Evolutionary conservation across 176 grass and related monocot species (phyloP).

Genomic region (Ananas comosus): DNA sequence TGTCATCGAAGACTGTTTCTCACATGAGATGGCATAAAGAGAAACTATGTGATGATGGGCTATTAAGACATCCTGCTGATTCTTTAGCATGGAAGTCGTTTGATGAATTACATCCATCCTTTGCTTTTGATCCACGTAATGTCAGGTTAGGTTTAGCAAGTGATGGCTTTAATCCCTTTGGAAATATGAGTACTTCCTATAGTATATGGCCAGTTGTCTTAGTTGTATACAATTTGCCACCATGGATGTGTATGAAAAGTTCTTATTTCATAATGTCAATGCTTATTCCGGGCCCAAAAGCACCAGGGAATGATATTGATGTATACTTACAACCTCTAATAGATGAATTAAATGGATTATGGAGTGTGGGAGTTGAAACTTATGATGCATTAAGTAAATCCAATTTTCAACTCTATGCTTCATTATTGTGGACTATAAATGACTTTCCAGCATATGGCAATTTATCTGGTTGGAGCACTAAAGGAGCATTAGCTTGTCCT

Average conservation of each 20-base stretch:
- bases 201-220: too few relatives aligned
- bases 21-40: too few relatives aligned
- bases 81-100: slow-evolving; percentile 8
- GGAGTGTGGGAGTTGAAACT: not conserved
- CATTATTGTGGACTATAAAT: not conserved
- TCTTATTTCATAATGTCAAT: slow-evolving; percentile 14
- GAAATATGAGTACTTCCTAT: too few relatives aligned
- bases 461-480: too few relatives aligned
- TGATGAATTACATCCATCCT: not conserved
- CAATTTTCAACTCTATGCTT: not conserved
- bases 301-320: not conserved
- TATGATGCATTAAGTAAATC: not conserved
- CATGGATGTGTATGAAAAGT: not conserved
- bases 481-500: not conserved
- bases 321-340: not conserved
- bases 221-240: too few relatives aligned
- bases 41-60: too few relatives aligned
- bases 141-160: too few relatives aligned
- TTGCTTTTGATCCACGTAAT: not conserved
- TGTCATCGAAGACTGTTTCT: too few relatives aligned
- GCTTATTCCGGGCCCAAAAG: not conserved
- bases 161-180: too few relatives aligned
- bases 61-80: not conserved
- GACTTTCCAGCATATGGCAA: not conserved
- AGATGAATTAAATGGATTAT: not conserved